Percentiles rank a stretch among this genome's conserved stretches.
These are phyloP conservation scores for Physocladia obscura DNA, from an alignment of 192 early-diverging fungal species.

Conservation along the genomic window DNA sequence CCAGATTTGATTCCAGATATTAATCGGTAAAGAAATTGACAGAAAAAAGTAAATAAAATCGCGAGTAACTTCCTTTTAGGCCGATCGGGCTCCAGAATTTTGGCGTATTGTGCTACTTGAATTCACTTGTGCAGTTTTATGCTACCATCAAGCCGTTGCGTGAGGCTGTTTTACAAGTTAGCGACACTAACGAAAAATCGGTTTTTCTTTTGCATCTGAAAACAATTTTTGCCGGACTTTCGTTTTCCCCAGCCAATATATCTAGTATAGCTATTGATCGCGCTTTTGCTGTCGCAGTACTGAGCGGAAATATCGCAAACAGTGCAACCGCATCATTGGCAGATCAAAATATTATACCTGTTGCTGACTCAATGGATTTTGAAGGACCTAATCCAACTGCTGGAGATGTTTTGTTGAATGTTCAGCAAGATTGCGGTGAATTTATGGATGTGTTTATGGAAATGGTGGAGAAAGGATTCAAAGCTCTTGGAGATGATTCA, in stretches of 20 bases:
- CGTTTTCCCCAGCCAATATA: not conserved
- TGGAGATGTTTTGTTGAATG: not conserved
- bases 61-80: not conserved
- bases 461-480: conserved; percentile 22
- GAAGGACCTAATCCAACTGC: not conserved
- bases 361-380: not conserved
- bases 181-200: not conserved
- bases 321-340: not conserved
- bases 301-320: not conserved
- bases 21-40: no score
- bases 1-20: not conserved
- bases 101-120: conserved; percentile 31
- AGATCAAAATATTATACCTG: not conserved
- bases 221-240: not conserved
- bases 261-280: conserved; percentile 6
- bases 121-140: conserved; percentile 24
- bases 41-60: no score
- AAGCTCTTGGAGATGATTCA: not conserved
- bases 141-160: conserved; percentile 23
- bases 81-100: conserved; percentile 25
- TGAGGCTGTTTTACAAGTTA: not conserved
- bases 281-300: conserved; percentile 6
- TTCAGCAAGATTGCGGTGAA: conserved; percentile 23
- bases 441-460: conserved; percentile 27
- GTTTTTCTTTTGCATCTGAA: conserved; percentile 3